Evolutionary conservation across 371 early-diverging fungal species (phyloP).

Genomic region (Apophysomyces variabilis): DNA sequence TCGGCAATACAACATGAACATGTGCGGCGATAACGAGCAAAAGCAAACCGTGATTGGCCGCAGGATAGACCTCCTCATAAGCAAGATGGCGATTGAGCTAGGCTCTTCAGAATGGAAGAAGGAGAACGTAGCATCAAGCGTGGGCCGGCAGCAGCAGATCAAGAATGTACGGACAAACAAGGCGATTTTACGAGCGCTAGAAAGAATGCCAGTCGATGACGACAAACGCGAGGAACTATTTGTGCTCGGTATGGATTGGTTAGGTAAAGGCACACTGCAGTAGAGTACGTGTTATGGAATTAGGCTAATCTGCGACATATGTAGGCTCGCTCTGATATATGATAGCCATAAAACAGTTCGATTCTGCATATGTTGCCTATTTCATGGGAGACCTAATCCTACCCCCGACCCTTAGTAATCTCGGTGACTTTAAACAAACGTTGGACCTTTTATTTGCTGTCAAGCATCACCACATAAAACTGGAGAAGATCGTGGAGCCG

Average conservation of each 20-base stretch:
- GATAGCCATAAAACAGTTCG: neutral
- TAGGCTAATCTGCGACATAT: neutral
- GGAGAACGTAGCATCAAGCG: neutral
- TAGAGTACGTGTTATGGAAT: neutral
- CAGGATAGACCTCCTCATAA: neutral
- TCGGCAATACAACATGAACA: slow-evolving; percentile 1
- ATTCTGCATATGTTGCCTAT: neutral
- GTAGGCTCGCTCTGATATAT: neutral
- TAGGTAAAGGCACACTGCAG: neutral
- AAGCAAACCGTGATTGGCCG: slow-evolving; percentile 6
- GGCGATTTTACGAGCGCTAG: slow-evolving; percentile 8
- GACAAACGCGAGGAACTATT: slow-evolving; percentile 2
- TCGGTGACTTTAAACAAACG: neutral
- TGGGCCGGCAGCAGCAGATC: slow-evolving; percentile 8
- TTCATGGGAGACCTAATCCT: slow-evolving; percentile 1
- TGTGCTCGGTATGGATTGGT: slow-evolving; percentile 18
- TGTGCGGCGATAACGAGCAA: neutral
- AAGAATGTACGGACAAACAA: slow-evolving; percentile 13
- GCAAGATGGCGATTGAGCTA: slow-evolving; percentile 9
- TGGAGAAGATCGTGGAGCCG: slow-evolving; percentile 1
- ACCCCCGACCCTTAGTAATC: neutral
- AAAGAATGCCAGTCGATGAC: neutral
- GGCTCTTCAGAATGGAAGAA: slow-evolving; percentile 17
- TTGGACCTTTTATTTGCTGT: neutral
- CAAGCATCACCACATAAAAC: neutral